Percentiles rank a stretch among this genome's conserved stretches.
These are phyloP conservation scores for Davidsoniella virescens DNA, from an alignment of 2,329 filamentous ascomycete species.

Conservation along the genomic window DNA sequence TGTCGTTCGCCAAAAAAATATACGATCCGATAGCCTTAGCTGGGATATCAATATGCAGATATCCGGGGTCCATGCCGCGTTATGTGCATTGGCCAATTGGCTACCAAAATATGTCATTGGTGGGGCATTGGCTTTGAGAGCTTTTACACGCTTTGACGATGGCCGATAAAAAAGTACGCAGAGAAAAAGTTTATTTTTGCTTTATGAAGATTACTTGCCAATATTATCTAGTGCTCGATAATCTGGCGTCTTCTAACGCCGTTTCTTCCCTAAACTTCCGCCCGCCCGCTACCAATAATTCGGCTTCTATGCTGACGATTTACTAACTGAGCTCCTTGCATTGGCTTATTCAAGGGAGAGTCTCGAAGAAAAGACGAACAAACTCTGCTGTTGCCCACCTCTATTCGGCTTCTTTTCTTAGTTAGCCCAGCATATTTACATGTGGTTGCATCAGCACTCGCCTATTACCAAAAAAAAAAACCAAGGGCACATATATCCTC, in stretches of 20 bases:
- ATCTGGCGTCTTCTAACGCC: too few relatives aligned
- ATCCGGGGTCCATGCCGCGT: not conserved
- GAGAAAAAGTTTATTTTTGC: not conserved
- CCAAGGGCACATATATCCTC: too few relatives aligned
- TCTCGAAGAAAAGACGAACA: too few relatives aligned
- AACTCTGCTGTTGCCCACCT: not conserved
- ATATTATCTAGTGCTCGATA: too few relatives aligned
- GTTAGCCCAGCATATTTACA: not conserved
- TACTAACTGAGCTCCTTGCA: too few relatives aligned
- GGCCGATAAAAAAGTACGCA: not conserved
- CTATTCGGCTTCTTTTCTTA: not conserved
- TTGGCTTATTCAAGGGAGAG: too few relatives aligned
- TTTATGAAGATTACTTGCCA: not conserved
- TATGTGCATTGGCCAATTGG: constrained; percentile 2
- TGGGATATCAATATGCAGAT: constrained; percentile 11
- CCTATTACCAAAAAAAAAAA: too few relatives aligned
- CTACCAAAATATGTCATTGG: constrained; percentile 4
- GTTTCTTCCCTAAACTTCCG: too few relatives aligned
- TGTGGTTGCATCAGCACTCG: not conserved
- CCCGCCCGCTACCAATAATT: too few relatives aligned
- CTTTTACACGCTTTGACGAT: too few relatives aligned
- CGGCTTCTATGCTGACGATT: too few relatives aligned
- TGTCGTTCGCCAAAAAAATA: constrained; percentile 1
- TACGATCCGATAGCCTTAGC: not conserved
- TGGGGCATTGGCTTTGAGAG: not conserved